Percentiles rank a stretch among this genome's conserved stretches.
Conservation (phyloP, 169 alveolate species). For the Sarcocystis neurona region DNA sequence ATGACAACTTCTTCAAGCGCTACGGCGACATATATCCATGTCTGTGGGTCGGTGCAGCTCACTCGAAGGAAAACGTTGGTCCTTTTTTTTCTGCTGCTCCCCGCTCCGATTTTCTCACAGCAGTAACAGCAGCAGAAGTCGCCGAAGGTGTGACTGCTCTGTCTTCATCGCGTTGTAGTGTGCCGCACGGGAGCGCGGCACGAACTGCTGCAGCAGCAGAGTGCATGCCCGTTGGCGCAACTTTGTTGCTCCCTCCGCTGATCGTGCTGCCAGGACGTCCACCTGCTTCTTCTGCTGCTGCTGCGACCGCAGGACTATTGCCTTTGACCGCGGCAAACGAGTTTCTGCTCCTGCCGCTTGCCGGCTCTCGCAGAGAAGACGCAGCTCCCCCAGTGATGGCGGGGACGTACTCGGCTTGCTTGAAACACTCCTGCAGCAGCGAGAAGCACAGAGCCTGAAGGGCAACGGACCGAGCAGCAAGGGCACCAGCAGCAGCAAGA, state of each 20-base stretch:
- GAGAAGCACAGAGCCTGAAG: constrained; percentile 26
- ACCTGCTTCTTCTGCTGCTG: too few relatives aligned
- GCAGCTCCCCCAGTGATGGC: too few relatives aligned
- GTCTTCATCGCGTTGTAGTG: background rate
- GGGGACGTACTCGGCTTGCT: constrained; percentile 18
- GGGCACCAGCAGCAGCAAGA: background rate
- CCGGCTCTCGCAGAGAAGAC: too few relatives aligned
- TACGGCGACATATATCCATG: background rate
- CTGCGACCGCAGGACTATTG: too few relatives aligned
- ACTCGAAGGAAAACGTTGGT: background rate
- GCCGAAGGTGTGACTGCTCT: background rate
- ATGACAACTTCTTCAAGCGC: too few relatives aligned
- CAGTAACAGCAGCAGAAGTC: too few relatives aligned
- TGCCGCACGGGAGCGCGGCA: background rate
- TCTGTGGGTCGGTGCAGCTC: background rate
- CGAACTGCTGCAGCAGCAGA: too few relatives aligned
- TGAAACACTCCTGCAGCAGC: background rate
- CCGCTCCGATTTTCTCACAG: background rate
- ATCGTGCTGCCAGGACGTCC: too few relatives aligned
- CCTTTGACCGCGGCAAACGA: too few relatives aligned
- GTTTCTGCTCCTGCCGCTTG: too few relatives aligned
- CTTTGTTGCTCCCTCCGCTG: too few relatives aligned
- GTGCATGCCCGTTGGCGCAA: too few relatives aligned
- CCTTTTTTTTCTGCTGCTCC: background rate
- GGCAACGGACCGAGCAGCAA: background rate